Evolutionary conservation across 805 yeast genomes (phyloP), one percentile per base, ranked within the genome.

Genomic region (Yamadazyma olivae): DNA sequence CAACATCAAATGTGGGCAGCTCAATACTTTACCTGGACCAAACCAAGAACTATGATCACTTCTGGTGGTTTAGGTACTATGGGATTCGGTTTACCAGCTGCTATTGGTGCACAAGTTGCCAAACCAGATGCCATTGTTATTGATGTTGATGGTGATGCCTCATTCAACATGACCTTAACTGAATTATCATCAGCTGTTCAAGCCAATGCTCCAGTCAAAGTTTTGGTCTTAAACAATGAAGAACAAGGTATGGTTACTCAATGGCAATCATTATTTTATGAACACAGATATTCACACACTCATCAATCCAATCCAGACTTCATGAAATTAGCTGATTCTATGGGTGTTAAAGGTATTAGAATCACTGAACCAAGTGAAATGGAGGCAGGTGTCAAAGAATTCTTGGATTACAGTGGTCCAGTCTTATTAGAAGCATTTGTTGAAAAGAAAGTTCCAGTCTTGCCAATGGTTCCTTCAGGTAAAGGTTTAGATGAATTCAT

Each of bases 1-100:
- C 99, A 93, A 74, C 99, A 91, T 75, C 99, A 91, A 72, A 91
- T 91, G 99, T 91, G 99, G 99, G 95, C 98, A 25, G 98, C 98
- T 19, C 99, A 93, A 70, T 90, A 89, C 65, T 90, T 85, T 79
- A 79, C 89, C 35, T 91, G 97, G 96, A 83, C 81, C 43, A 68
- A 76, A 45, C 99, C 99, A 53, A 80, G 98, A 64, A 75, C 95
- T 33, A 83, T 93, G 70, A 84, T 91, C 61, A 89, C 98, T n/a
- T 88, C 96, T 33, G 99, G 99, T 67, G 99, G 99, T 53, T 76
- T 91, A 54, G 99, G 99, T 53, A 91, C 99, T 39, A 91, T 91
- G 99, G 99, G 99, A 43, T 91, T 69, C 68, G 99, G 99, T 46
- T 70, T 91, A 46, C 99, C 99, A 19, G 83, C 98, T 23, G 98